A percentile compares a stretch with the other conserved stretches of the same genome.
Evolutionary conservation across 495 filamentous ascomycete genomes (phyloP).

Genomic region (Penicillium cinerascens): DNA sequence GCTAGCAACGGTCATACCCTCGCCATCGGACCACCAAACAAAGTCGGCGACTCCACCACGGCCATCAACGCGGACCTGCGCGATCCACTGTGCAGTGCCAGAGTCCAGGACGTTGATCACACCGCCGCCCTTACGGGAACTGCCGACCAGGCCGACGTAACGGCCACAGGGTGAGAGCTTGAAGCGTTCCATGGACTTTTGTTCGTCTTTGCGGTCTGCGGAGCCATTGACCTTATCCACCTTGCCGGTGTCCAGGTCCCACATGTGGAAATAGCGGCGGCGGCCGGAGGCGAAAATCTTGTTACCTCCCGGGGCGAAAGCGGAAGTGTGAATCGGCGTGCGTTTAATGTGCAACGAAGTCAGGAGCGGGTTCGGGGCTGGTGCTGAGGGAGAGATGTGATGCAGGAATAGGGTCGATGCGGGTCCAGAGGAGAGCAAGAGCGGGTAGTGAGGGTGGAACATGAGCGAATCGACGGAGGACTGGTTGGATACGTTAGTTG

Average conservation of each 20-base stretch:
- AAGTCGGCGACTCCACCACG: slow-evolving; percentile 82
- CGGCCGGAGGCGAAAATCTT: slow-evolving; percentile 79
- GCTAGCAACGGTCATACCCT: slow-evolving; percentile 70
- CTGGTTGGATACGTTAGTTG: slow-evolving; percentile 35
- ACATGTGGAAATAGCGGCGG: slow-evolving; percentile 88
- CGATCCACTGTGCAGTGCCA: slow-evolving; percentile 81
- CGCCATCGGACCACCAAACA: slow-evolving; percentile 83
- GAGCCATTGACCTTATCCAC: slow-evolving; percentile 80
- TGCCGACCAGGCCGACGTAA: slow-evolving; percentile 76
- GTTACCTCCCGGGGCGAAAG: slow-evolving; percentile 56
- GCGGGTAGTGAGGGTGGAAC: slow-evolving; percentile 84
- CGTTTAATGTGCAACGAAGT: slow-evolving; percentile 82
- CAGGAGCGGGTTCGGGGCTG: slow-evolving; percentile 76
- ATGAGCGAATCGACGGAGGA: slow-evolving; percentile 78
- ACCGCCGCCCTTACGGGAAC: slow-evolving; percentile 77
- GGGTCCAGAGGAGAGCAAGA: slow-evolving; percentile 83
- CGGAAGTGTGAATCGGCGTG: slow-evolving; percentile 75
- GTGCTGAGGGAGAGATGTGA: slow-evolving; percentile 74
- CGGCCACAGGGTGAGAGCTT: slow-evolving; percentile 80
- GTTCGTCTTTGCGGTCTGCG: slow-evolving; percentile 67
- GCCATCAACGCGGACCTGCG: slow-evolving; percentile 77
- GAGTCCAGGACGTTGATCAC: slow-evolving; percentile 81
- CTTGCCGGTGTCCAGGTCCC: slow-evolving; percentile 77
- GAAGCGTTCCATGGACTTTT: slow-evolving; percentile 87
- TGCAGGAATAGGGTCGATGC: slow-evolving; percentile 83